A percentile compares a stretch with the other conserved stretches of the same genome.
phyloP scores from a whole-genome alignment of 345 rosid species.

The Physaria fendleri region DNA sequence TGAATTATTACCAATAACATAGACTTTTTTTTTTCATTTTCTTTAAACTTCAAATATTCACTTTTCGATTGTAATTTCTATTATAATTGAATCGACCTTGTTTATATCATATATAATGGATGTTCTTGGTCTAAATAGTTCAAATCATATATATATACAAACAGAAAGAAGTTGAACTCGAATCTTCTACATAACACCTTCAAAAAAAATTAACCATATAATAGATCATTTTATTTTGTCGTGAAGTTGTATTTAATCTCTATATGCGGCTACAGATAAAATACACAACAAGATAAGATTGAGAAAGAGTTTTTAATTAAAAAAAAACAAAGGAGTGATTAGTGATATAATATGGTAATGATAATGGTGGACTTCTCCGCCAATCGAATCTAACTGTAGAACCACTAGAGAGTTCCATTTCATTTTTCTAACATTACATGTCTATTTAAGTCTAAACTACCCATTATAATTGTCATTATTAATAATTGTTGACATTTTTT shows the following conservation, averaged over 20 bases:
- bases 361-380: constrained; percentile 27
- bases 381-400: constrained; percentile 16
- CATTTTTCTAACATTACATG: too few species aligned
- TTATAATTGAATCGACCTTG: too few species aligned
- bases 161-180: background rate
- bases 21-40: too few species aligned
- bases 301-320: constrained; percentile 11
- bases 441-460: too few species aligned
- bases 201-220: background rate
- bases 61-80: too few species aligned
- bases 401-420: constrained; percentile 20
- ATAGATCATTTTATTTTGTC: background rate
- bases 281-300: constrained; percentile 19
- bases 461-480: too few species aligned
- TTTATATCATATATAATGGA: background rate
- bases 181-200: background rate
- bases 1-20: too few species aligned
- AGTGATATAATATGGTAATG: constrained; percentile 20
- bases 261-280: constrained; percentile 4
- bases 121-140: background rate
- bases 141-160: background rate
- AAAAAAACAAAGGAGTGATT: background rate
- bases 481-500: too few species aligned
- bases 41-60: too few species aligned
- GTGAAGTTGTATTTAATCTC: background rate